Evolutionary conservation across 2,329 filamentous ascomycete species (phyloP), one percentile per base, ranked within the genome.

Genomic region (Trichoderma cornu-damae): DNA sequence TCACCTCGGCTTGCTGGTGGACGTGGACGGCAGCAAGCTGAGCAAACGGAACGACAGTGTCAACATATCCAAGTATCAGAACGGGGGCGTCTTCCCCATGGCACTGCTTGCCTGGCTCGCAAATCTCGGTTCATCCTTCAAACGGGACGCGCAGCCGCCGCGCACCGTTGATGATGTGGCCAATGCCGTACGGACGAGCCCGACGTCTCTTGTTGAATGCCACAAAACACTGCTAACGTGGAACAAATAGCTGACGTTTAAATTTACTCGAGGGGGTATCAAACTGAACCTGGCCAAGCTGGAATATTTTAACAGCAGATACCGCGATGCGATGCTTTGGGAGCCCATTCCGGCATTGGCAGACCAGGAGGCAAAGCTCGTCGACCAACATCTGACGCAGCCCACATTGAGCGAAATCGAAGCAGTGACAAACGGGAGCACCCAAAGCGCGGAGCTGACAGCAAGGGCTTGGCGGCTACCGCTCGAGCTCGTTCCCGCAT

Each of bases 191-290:
- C 54, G 88, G 88, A 75, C 54, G 80, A 67, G 42, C 3, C 28
- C 14, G 7, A n/a, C 3, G 1, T n/a, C n/a, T n/a, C 7, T 18
- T 38, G 1, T 6, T 8, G 3, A 28, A 22, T 1, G 2, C 0
- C 28, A 12, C 8, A 22, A 30, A 28, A 32, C 14, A 9, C 3
- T 24, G 44, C 67, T 73, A 54, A 75, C 50, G 34, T 42, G 12
- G 22, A 4, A n/a, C n/a, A n/a, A n/a, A 14, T 59, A 90, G 82
- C 93, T 96, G 68, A 84, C 86, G 44, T 79, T 96, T 62, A 91
- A 90, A 67, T 95, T 96, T 73, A 97, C 91, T 3, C 89, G 88
- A 65, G 93, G 93, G 8, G 92, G 96, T 69, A 90, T 92, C 6
- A 87, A 88, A 12, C 89, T 96, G 16, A 85, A 88, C 18, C 81